Evolutionary conservation across 2,329 filamentous ascomycete species (phyloP), one percentile per base, ranked within the genome.

Genomic region (Trichoderma semiorbis): DNA sequence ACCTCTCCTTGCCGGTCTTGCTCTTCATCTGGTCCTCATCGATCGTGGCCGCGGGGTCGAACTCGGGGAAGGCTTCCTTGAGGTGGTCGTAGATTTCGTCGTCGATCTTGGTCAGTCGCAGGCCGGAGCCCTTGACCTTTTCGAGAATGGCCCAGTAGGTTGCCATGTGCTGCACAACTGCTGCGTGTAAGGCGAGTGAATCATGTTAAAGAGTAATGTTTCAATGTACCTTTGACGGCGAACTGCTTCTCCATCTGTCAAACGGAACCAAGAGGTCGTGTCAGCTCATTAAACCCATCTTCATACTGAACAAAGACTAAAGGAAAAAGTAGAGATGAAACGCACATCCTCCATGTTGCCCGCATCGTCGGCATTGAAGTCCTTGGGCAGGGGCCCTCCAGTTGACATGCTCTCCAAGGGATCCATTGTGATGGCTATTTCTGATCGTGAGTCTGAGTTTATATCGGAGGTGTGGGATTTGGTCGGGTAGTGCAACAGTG

Each of bases 231-330:
- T 87, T 98, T 98, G 78, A 99, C 96, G 34, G 96, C 96, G 79
- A 99, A 99, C 83, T 98, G 96, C 88, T 98, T 97, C 88, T 99
- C 96, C 81, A 99, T 98, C 93, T 97, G 24, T 7, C n/a, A 50
- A 32, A 24, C 14, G 7, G 4, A 32, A 47, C 8, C 24, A 21
- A 4, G 26, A n/a, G 3, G 12, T 60, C 5, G 57, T 34, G 63
- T 72, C 18, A 72, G 70, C 70, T 11, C 63, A 39, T 30, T 10
- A n/a, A n/a, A 12, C 26, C 39, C n/a, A 30, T 50, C 36, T 26
- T 11, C n/a, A 14, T 26, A 24, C 26, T 36, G 21, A 26, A 72
- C 60, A 11, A 36, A 66, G 70, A 24, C 57, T 8, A 39, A 66
- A 69, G 26, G 36, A 39, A 10, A 50, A 36, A 36, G 34, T 36